Evolutionary conservation across 345 rosid species (phyloP).

Genomic region (Garcia nutans): DNA sequence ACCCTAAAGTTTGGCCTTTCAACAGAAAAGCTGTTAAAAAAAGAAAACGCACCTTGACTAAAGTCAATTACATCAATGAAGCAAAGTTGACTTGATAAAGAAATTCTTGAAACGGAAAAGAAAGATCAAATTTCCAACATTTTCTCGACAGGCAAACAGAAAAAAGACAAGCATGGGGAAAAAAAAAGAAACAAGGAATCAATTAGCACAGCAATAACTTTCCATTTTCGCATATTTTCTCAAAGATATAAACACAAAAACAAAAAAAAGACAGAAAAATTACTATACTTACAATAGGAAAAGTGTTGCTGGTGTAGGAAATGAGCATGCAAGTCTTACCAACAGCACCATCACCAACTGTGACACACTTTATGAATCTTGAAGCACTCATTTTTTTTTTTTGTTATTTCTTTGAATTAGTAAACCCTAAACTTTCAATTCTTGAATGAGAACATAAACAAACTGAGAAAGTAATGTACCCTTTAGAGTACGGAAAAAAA

Average conservation of each 20-base stretch:
- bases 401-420: background rate
- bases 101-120: background rate
- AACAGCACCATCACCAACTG: constrained; percentile 81
- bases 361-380: constrained; percentile 71
- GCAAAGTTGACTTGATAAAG: constrained; percentile 4
- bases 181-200: background rate
- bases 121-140: background rate
- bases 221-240: constrained; percentile 9
- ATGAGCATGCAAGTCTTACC: constrained; percentile 80
- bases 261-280: background rate
- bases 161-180: constrained; percentile 1
- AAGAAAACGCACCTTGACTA: background rate
- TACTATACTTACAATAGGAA: constrained; percentile 50
- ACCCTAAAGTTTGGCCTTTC: background rate
- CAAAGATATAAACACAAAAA: constrained; percentile 17
- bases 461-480: background rate
- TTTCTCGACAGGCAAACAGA: constrained; percentile 17
- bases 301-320: constrained; percentile 76
- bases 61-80: constrained; percentile 4
- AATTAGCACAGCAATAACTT: background rate
- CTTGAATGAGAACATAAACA: constrained; percentile 1
- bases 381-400: constrained; percentile 55
- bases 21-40: background rate
- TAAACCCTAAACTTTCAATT: constrained; percentile 7
- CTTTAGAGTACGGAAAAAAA: background rate